A percentile compares a stretch with the other conserved stretches of the same genome.
phyloP scores from a whole-genome alignment of 306 rosid genomes.

The Inga laurina region DNA sequence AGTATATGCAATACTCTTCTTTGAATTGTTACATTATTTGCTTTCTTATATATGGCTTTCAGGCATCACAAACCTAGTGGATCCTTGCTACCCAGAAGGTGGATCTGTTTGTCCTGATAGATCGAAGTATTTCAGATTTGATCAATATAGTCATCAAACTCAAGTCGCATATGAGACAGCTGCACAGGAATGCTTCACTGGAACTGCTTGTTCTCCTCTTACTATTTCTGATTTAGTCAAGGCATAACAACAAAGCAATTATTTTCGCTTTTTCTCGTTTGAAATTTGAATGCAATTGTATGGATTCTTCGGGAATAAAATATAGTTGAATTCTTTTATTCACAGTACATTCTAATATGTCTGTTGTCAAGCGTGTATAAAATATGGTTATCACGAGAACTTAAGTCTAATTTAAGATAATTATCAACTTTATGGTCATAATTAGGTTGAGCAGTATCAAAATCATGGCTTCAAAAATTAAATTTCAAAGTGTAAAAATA shows the following conservation, averaged over 20 bases:
- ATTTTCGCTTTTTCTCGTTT: no score
- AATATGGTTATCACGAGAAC: no score
- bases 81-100: not conserved
- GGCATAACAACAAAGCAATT: not conserved
- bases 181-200: not conserved
- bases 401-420: no score
- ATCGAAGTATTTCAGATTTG: not conserved
- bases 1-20: not conserved
- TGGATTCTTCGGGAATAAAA: no score
- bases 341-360: no score
- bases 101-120: not conserved
- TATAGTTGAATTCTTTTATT: no score
- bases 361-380: no score
- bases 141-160: not conserved
- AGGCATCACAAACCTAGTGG: not conserved
- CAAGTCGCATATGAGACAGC: not conserved
- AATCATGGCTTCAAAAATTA: no score
- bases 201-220: not conserved
- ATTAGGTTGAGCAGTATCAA: no score
- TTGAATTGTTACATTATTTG: not conserved
- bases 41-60: not conserved
- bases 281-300: no score
- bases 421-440: no score
- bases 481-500: no score
- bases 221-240: not conserved